Evolutionary conservation across 306 rosid genomes (phyloP).

Genomic region (Malus sylvestris): DNA sequence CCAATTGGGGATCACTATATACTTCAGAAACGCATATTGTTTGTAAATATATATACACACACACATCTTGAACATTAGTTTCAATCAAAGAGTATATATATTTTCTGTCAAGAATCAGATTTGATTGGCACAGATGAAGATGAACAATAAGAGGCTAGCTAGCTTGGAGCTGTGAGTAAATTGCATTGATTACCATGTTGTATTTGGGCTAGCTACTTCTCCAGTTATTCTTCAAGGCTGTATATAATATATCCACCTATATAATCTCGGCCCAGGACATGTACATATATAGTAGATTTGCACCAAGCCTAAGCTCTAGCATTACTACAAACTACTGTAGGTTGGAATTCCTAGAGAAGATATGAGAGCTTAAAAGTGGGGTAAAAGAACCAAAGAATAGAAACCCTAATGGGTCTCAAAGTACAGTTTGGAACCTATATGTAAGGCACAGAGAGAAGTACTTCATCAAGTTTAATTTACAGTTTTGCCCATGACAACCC

Average conservation of each 20-base stretch:
- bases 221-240: neutral
- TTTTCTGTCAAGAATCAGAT: neutral
- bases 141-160: neutral
- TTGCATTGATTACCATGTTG: neutral
- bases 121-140: neutral
- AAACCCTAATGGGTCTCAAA: slow-evolving; percentile 39
- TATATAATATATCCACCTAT: too few relatives aligned
- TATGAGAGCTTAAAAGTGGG: neutral
- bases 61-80: too few relatives aligned
- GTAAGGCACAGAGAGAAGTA: neutral
- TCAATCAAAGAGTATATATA: neutral
- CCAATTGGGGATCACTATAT: neutral
- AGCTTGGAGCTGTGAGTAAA: neutral
- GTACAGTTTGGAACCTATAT: slow-evolving; percentile 16
- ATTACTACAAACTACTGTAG: neutral
- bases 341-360: neutral
- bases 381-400: slow-evolving; percentile 14
- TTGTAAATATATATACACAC: too few relatives aligned
- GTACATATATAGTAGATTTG: too few relatives aligned
- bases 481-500: slow-evolving; percentile 28
- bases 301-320: too few relatives aligned
- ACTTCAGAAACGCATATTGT: neutral
- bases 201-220: neutral
- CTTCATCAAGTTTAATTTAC: slow-evolving; percentile 17
- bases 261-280: too few relatives aligned